These are phyloP conservation scores for Aspergillus texensis DNA, from an alignment of 2,329 filamentous ascomycete genomes.

Conservation along the genomic window DNA sequence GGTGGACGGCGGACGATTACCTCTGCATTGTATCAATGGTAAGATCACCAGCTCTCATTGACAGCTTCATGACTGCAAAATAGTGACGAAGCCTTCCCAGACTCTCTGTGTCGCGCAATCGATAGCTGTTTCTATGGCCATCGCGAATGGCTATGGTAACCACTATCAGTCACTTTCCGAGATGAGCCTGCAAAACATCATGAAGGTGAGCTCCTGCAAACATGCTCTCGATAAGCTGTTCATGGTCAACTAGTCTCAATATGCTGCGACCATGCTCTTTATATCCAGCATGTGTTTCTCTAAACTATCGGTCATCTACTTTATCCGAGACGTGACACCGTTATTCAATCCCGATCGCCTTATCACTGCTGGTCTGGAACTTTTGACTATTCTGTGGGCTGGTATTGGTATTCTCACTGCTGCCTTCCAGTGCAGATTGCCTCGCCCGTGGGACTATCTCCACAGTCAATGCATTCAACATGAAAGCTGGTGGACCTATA, in stretches of 20 bases:
- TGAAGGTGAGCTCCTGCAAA: slow-evolving; percentile 21
- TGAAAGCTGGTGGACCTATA: slow-evolving; percentile 28
- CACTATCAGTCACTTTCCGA: slow-evolving; percentile 17
- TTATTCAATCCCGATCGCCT: slow-evolving; percentile 20
- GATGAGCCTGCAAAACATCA: slow-evolving; percentile 11
- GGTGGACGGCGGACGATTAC: slow-evolving; percentile 26
- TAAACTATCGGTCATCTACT: slow-evolving; percentile 29
- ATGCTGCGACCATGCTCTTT: slow-evolving; percentile 27
- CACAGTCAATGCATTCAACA: slow-evolving; percentile 23
- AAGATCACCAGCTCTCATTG: background rate
- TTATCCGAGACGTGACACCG: slow-evolving; percentile 27
- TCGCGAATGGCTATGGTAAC: slow-evolving; percentile 25
- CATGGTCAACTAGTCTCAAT: slow-evolving; percentile 20
- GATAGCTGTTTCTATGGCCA: slow-evolving; percentile 27
- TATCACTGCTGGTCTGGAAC: slow-evolving; percentile 18
- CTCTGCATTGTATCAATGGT: slow-evolving; percentile 26
- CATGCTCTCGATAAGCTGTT: background rate
- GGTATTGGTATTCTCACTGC: slow-evolving; percentile 19
- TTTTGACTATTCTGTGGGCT: slow-evolving; percentile 20
- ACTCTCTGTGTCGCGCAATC: slow-evolving; percentile 23
- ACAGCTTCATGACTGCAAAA: background rate
- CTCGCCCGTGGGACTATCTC: slow-evolving; percentile 25
- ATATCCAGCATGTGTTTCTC: slow-evolving; percentile 26
- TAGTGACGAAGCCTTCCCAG: background rate
- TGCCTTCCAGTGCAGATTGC: slow-evolving; percentile 24